Evolutionary conservation across 2,329 filamentous ascomycete species (phyloP).

Genomic region (Fusarium concolor): DNA sequence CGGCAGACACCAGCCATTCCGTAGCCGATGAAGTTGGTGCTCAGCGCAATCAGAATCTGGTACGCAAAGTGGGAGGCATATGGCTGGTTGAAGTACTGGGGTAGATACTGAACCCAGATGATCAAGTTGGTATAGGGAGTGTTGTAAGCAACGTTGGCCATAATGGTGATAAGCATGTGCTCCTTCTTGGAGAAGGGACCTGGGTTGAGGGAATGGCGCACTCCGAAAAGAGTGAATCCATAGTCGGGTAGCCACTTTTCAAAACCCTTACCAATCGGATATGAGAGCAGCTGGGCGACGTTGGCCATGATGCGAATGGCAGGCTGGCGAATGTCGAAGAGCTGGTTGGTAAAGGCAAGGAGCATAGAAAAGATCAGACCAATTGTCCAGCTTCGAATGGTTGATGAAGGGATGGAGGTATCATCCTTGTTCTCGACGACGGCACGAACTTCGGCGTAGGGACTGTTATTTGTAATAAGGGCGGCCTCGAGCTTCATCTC

Average conservation of each 20-base stretch:
- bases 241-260: constrained; percentile 64
- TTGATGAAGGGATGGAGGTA: constrained; percentile 61
- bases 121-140: constrained; percentile 67
- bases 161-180: constrained; percentile 70
- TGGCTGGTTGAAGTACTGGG: constrained; percentile 65
- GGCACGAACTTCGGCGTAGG: constrained; percentile 68
- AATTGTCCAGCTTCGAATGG: constrained; percentile 66
- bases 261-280: constrained; percentile 64
- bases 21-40: constrained; percentile 70
- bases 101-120: constrained; percentile 65
- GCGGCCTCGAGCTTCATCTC: constrained; percentile 68
- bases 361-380: constrained; percentile 63
- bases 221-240: constrained; percentile 60
- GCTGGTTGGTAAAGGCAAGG: constrained; percentile 65
- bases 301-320: constrained; percentile 65
- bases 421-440: constrained; percentile 69
- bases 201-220: constrained; percentile 64
- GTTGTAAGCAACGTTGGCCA: constrained; percentile 69
- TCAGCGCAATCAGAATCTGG: constrained; percentile 66
- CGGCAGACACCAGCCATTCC: constrained; percentile 67
- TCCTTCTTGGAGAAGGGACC: constrained; percentile 70
- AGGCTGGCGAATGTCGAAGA: constrained; percentile 68
- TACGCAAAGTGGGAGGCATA: constrained; percentile 65
- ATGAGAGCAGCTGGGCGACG: constrained; percentile 68
- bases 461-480: constrained; percentile 66